phyloP scores from a whole-genome alignment of 441 rosid genomes.

The Melastoma candidum region DNA sequence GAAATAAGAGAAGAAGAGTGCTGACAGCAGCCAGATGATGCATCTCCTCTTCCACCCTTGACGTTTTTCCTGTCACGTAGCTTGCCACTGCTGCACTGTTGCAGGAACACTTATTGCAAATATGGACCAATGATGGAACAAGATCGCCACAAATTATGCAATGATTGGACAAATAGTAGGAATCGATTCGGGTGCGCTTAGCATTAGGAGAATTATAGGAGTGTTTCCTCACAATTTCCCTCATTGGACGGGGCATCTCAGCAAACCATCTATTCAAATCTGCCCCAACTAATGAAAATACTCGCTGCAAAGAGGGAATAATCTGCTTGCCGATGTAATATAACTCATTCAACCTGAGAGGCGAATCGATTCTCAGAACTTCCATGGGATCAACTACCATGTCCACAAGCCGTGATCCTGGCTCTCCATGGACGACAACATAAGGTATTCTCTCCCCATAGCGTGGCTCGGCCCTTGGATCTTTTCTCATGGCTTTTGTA shows the following conservation, averaged over 20 bases:
- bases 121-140: conserved; percentile 56
- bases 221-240: conserved; percentile 57
- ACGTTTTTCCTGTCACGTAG: conserved; percentile 64
- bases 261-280: conserved; percentile 74
- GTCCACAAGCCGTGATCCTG: conserved; percentile 87
- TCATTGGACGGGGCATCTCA: conserved; percentile 77
- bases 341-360: conserved; percentile 70
- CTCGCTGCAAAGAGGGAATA: conserved; percentile 84
- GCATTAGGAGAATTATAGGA: conserved; percentile 36
- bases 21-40: conserved; percentile 82
- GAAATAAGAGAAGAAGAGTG: conserved; percentile 2
- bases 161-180: conserved; percentile 77
- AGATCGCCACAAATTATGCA: conserved; percentile 82
- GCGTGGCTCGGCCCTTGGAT: conserved; percentile 86
- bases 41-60: conserved; percentile 82
- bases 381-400: conserved; percentile 94
- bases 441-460: conserved; percentile 90
- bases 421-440: conserved; percentile 90
- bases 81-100: conserved; percentile 46
- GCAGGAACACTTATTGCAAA: conserved; percentile 58
- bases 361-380: conserved; percentile 67
- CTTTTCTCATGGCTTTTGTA: conserved; percentile 69
- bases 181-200: conserved; percentile 64
- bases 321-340: conserved; percentile 94
- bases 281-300: conserved; percentile 82